Conservation (phyloP, 1,284 basidiomycete species). For the Heliocybe sulcata region DNA sequence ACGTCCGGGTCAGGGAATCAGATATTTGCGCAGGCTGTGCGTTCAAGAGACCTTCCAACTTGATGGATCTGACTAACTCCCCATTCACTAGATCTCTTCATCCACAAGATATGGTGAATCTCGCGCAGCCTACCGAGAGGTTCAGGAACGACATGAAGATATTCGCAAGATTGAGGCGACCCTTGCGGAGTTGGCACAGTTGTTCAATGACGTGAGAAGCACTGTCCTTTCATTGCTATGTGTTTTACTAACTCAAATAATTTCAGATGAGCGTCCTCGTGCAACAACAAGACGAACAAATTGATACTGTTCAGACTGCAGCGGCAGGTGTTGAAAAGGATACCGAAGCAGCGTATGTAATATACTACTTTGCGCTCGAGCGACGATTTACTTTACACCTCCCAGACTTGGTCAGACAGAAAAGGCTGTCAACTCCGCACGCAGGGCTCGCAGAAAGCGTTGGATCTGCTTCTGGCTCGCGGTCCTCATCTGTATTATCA, state of each 20-base stretch:
- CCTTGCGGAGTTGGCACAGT: constrained; percentile 86
- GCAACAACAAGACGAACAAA: constrained; percentile 87
- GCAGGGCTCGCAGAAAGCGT: constrained; percentile 86
- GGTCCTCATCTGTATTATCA: constrained; percentile 54
- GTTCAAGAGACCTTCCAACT: constrained; percentile 18
- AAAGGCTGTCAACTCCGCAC: constrained; percentile 84
- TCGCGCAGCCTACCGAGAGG: constrained; percentile 87
- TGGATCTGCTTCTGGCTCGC: constrained; percentile 86
- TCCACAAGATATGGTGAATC: constrained; percentile 91
- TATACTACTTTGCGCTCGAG: constrained; percentile 4
- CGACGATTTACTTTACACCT: constrained; percentile 2
- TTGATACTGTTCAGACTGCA: constrained; percentile 73
- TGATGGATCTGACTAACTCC: constrained; percentile 6
- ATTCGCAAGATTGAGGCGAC: constrained; percentile 94
- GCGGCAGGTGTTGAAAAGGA: constrained; percentile 74
- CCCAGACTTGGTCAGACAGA: constrained; percentile 72
- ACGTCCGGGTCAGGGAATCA: constrained; percentile 76
- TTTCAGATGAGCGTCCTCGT: constrained; percentile 82
- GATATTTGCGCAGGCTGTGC: constrained; percentile 92
- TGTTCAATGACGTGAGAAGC: constrained; percentile 83
- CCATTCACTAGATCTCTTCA: constrained; percentile 57
- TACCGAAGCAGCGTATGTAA: constrained; percentile 72
- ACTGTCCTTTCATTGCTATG: background rate
- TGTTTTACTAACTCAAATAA: background rate
- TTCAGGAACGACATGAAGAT: constrained; percentile 94